Conservation (phyloP, 495 filamentous ascomycete species). For the Glarea lozoyensis region DNA sequence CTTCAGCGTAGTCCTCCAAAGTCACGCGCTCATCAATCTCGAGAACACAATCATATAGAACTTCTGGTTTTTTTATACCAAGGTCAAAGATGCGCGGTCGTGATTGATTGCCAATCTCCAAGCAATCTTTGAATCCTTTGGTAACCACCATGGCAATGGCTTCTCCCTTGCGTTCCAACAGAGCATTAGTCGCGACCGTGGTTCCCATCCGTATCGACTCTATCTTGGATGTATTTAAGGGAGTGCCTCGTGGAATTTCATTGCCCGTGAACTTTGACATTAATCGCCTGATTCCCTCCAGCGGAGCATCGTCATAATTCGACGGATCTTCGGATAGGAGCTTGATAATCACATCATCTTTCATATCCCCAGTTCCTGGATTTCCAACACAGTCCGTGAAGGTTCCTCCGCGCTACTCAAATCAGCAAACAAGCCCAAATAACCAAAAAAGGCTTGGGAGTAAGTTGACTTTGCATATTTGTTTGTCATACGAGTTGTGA, state of each 20-base stretch:
- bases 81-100: slow-evolving; percentile 79
- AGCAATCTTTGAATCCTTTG: slow-evolving; percentile 85
- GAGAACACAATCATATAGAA: slow-evolving; percentile 65
- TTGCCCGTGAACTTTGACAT: slow-evolving; percentile 69
- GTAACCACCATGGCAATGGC: slow-evolving; percentile 86
- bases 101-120: slow-evolving; percentile 81
- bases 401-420: slow-evolving; percentile 51
- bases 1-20: slow-evolving; percentile 79
- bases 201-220: slow-evolving; percentile 84
- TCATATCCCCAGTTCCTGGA: slow-evolving; percentile 43
- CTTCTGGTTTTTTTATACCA: slow-evolving; percentile 69
- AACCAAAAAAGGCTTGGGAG: not conserved
- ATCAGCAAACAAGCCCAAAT: slow-evolving; percentile 1
- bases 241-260: slow-evolving; percentile 70
- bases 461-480: too few relatives aligned
- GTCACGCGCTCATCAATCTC: slow-evolving; percentile 82
- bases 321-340: slow-evolving; percentile 82
- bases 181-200: slow-evolving; percentile 79
- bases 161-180: slow-evolving; percentile 91
- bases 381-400: slow-evolving; percentile 67
- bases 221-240: slow-evolving; percentile 77
- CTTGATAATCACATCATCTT: slow-evolving; percentile 76
- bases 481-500: too few relatives aligned
- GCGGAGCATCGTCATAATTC: slow-evolving; percentile 82
- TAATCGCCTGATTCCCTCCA: slow-evolving; percentile 86